A percentile compares a stretch with the other conserved stretches of the same genome.
Evolutionary conservation across 139 green algal species (phyloP).

Genomic region (Marvania coccoides): DNA sequence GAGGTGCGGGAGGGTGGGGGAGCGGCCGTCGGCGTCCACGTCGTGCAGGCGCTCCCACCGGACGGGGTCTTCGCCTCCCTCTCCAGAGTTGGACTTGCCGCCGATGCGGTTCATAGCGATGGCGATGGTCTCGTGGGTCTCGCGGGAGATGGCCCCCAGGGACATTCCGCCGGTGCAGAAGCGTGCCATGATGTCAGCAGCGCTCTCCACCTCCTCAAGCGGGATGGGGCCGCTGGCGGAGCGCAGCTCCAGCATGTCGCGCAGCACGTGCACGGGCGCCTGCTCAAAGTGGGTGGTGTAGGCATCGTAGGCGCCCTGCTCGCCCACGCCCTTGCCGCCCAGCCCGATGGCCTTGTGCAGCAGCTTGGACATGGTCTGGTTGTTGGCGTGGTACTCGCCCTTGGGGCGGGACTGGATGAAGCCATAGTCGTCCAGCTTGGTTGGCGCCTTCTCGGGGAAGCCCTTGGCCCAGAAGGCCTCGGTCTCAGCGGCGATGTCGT

Average conservation of each 20-base stretch:
- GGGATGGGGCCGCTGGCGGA: constrained; percentile 47
- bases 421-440: constrained; percentile 96
- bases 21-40: constrained; percentile 67
- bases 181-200: constrained; percentile 79
- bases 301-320: constrained; percentile 63
- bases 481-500: constrained; percentile 85
- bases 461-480: constrained; percentile 85
- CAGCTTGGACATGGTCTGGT: constrained; percentile 98
- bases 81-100: constrained; percentile 78
- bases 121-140: constrained; percentile 98
- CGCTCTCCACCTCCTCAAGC: constrained; percentile 83
- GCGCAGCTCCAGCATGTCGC: constrained; percentile 86
- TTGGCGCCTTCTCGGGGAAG: constrained; percentile 83
- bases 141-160: constrained; percentile 91
- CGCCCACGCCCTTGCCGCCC: constrained; percentile 42
- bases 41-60: constrained; percentile 70
- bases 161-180: constrained; percentile 99
- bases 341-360: constrained; percentile 97
- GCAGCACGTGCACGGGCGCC: constrained; percentile 67
- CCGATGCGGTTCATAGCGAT: constrained; percentile 99
- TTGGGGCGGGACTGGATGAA: constrained; percentile 86
- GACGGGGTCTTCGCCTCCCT: constrained; percentile 92
- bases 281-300: constrained; percentile 86
- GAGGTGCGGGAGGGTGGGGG: constrained; percentile 79
- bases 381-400: constrained; percentile 97